phyloP scores from a whole-genome alignment of 2,329 filamentous ascomycete genomes.

The Metarhizium anisopliae region DNA sequence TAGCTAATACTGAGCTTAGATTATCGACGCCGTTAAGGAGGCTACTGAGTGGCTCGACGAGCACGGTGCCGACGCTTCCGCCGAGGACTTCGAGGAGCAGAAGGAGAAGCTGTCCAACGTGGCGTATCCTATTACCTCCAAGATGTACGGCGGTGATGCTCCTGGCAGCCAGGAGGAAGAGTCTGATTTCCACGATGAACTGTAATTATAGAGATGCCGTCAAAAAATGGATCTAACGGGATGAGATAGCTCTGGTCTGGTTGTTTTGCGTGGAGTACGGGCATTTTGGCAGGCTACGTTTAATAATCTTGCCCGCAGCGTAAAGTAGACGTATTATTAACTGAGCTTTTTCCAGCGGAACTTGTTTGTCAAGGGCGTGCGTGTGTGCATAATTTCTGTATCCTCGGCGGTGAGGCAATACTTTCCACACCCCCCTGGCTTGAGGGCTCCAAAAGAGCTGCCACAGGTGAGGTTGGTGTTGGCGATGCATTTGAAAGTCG shows the following conservation, averaged over 20 bases:
- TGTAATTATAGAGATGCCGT: slow-evolving; percentile 48
- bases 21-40: slow-evolving; percentile 96
- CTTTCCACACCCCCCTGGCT: too few relatives aligned
- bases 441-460: too few relatives aligned
- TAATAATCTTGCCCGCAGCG: slow-evolving; percentile 13
- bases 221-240: slow-evolving; percentile 3
- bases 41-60: slow-evolving; percentile 93
- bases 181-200: slow-evolving; percentile 67
- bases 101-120: slow-evolving; percentile 98
- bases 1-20: slow-evolving; percentile 40
- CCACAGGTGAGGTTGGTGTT: too few relatives aligned
- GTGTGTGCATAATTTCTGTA: too few relatives aligned
- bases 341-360: neutral
- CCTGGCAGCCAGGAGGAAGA: slow-evolving; percentile 58
- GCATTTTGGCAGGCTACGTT: slow-evolving; percentile 10
- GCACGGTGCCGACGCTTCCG: slow-evolving; percentile 74
- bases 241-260: slow-evolving; percentile 9
- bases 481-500: too few relatives aligned
- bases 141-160: slow-evolving; percentile 67
- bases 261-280: slow-evolving; percentile 18
- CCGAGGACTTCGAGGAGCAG: slow-evolving; percentile 98
- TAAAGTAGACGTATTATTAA: slow-evolving; percentile 19
- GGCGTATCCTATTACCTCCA: slow-evolving; percentile 97
- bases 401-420: too few relatives aligned
- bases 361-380: neutral